phyloP scores from a whole-genome alignment of 768 basidiomycete genomes.

The Lactarius akahatsu region DNA sequence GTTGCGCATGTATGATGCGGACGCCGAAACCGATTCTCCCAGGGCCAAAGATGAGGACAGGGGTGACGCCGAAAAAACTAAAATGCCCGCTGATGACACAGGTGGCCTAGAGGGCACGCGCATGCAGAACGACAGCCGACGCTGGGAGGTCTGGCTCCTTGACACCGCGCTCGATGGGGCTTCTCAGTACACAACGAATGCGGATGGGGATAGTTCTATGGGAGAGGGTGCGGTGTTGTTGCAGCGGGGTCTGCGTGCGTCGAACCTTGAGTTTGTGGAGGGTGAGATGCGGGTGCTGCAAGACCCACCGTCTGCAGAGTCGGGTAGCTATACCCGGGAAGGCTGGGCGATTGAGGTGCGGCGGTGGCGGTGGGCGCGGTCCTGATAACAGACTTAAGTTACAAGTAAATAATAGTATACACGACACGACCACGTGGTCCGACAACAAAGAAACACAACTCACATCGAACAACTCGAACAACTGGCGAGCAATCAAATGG shows the following conservation, averaged over 20 bases:
- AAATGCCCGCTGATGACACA: neutral
- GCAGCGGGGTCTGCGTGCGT: constrained; percentile 16
- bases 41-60: neutral
- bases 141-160: constrained; percentile 21
- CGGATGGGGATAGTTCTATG: neutral
- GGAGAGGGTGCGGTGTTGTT: constrained; percentile 8
- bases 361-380: constrained; percentile 34
- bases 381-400: neutral
- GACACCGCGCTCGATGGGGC: neutral
- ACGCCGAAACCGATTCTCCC: neutral
- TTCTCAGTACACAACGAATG: neutral
- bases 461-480: neutral
- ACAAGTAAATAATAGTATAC: neutral
- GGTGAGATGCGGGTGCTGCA: constrained; percentile 35
- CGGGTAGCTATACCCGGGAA: constrained; percentile 30
- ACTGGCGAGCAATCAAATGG: constrained; percentile 5
- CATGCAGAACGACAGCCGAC: constrained; percentile 7
- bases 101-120: neutral
- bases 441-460: neutral
- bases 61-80: neutral
- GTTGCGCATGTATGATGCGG: constrained; percentile 26
- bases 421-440: constrained; percentile 20
- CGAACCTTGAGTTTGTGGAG: constrained; percentile 33
- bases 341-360: constrained; percentile 37
- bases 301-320: constrained; percentile 25